These are phyloP conservation scores for Baorangia bicolor DNA, from an alignment of 768 basidiomycete genomes.

Conservation along the genomic window DNA sequence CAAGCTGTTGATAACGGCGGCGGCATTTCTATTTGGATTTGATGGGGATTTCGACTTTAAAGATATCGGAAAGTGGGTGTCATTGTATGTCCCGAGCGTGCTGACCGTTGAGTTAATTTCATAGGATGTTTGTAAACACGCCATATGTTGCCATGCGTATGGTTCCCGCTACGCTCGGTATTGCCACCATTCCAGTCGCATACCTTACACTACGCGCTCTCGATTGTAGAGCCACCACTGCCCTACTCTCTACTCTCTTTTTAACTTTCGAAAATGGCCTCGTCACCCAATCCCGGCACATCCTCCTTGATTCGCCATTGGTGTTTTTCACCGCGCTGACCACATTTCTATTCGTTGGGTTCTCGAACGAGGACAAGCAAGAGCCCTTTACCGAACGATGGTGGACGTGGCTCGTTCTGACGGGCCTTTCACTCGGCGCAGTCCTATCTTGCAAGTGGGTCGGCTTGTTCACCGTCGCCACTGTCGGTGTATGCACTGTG, in stretches of 20 bases:
- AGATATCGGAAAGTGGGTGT: constrained; percentile 89
- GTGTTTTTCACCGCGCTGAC: constrained; percentile 97
- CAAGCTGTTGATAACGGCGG: constrained; percentile 91
- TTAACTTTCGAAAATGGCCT: constrained; percentile 97
- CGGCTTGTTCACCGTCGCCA: constrained; percentile 96
- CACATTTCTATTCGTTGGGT: constrained; percentile 82
- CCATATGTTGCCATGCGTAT: constrained; percentile 98
- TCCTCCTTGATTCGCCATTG: constrained; percentile 97
- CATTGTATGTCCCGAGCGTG: neutral
- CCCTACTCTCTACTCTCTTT: constrained; percentile 86
- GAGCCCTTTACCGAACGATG: constrained; percentile 80
- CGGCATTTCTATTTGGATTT: constrained; percentile 83
- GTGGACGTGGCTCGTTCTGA: constrained; percentile 91
- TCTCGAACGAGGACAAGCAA: constrained; percentile 87
- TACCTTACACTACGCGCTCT: constrained; percentile 94
- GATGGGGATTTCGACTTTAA: constrained; percentile 96
- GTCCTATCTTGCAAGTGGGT: constrained; percentile 98
- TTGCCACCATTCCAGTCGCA: constrained; percentile 84
- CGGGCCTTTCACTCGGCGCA: constrained; percentile 88
- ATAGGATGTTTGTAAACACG: constrained; percentile 77
- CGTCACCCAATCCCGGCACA: constrained; percentile 93
- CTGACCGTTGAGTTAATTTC: constrained; percentile 2
- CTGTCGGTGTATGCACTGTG: constrained; percentile 82
- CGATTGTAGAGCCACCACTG: constrained; percentile 88
- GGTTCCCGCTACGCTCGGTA: constrained; percentile 87